phyloP scores from a whole-genome alignment of 2,329 filamentous ascomycete species.

The Bipolaris victoriae region DNA sequence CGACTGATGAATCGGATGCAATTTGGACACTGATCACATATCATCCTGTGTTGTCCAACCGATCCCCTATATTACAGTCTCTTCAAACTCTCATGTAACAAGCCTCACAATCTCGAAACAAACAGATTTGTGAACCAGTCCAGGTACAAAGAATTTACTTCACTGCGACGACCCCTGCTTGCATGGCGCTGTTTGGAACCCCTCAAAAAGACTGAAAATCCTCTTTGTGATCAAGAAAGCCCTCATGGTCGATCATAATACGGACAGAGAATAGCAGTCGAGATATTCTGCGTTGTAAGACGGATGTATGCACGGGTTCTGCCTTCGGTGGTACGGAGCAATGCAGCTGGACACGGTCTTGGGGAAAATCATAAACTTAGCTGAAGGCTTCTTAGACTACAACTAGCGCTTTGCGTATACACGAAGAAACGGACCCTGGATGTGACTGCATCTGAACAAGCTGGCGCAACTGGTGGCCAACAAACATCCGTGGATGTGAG shows the following conservation, averaged over 20 bases:
- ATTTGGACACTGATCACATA: background rate
- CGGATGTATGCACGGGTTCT: background rate
- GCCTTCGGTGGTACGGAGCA: background rate
- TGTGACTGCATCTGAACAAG: background rate
- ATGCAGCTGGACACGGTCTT: background rate
- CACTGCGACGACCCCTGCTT: background rate
- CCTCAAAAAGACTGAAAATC: background rate
- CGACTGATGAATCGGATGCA: background rate
- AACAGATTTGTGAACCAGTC: background rate
- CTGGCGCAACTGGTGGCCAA: background rate
- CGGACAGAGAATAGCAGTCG: background rate
- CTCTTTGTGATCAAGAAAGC: background rate
- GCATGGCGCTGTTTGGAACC: background rate
- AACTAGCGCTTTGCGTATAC: background rate
- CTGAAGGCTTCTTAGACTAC: background rate
- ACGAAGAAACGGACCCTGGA: background rate
- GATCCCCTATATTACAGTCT: background rate
- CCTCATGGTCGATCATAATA: background rate
- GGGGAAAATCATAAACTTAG: background rate
- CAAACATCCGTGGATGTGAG: background rate
- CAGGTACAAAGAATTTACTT: background rate
- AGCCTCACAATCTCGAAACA: background rate
- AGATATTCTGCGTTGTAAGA: background rate
- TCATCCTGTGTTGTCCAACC: background rate
- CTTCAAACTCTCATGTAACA: background rate